Evolutionary conservation across 1,139 yeast genomes (phyloP), one percentile per base, ranked within the genome.

Genomic region (Hanseniaspora sp.): DNA sequence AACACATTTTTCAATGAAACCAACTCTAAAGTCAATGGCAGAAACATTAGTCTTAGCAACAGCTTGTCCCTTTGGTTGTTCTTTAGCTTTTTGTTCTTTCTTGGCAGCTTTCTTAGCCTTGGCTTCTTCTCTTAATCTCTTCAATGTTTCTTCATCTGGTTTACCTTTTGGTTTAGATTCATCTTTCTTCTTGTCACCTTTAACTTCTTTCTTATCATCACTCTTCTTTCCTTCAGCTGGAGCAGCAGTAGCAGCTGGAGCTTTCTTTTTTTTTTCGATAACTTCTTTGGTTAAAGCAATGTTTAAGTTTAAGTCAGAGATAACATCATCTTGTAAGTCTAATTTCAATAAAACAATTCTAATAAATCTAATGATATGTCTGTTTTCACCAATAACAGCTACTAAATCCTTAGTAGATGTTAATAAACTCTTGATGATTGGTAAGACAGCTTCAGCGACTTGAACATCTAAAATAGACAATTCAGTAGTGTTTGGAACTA

Each of bases 1-100:
- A 66, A 86, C 77, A 52, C 96, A 96, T 75, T 92, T 92, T 73
- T 90, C 90, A 65, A 94, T 94, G 76, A 83, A 87, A 51, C 99
- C 99, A 58, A 92, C 96, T 67, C 95, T 82, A 71, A 92, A 80
- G 67, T 90, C 96, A 66, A 92, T 79, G 78, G 83, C 74, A 37
- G 95, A 79, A 59, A 96, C 96, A 61, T 76, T 76, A 59, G 92
- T 83, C 46, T 81, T 79, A 55, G 71, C 78, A 43, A 74, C 78
- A 52, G 80, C 79, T 61, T 77, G 74, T 61, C 72, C 67, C 67
- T 76, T 69, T 59, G 71, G 70, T 63, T 75, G 75, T 56, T 80
- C 77, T 58, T 74, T 73, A 55, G 78, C 80, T 64, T 79, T 78
- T 60, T 82, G 79, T 61, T 86, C 86, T 69, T 82, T 82, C 72